Conservation (phyloP, 169 alveolate species). For the Plasmodium vivax region DNA sequence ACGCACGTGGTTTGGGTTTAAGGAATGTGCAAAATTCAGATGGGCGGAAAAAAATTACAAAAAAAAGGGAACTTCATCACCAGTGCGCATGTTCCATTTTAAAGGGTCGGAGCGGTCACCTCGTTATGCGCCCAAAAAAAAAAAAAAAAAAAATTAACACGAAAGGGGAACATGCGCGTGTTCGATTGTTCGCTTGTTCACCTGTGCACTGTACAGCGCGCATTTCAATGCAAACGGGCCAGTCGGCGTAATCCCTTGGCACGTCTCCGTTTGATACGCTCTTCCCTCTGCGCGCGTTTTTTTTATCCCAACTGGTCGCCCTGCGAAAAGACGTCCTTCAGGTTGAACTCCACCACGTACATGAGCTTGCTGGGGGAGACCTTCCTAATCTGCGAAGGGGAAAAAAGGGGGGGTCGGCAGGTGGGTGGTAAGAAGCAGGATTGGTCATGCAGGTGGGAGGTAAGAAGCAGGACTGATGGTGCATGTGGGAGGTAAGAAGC, state of each 20-base stretch:
- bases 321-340: slow-evolving; percentile 13
- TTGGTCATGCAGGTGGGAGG: not conserved
- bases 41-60: not conserved
- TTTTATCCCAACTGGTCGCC: not conserved
- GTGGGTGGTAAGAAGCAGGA: too few relatives aligned
- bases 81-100: not conserved
- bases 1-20: not conserved
- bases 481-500: too few relatives aligned
- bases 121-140: not conserved
- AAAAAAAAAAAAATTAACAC: not conserved
- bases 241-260: not conserved
- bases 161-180: not conserved
- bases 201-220: not conserved
- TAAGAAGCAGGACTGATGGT: too few relatives aligned
- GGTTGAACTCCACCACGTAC: slow-evolving; percentile 72
- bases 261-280: not conserved
- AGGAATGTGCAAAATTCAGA: too few relatives aligned
- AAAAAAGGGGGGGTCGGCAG: not conserved
- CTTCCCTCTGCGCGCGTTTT: not conserved
- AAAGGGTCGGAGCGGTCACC: not conserved
- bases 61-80: not conserved
- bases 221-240: not conserved
- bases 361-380: slow-evolving; percentile 66
- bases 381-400: slow-evolving; percentile 35
- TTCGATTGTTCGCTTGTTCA: too few relatives aligned